These are phyloP conservation scores for Taiozyma sp. DNA, from an alignment of 1,139 yeast genomes.

Conservation along the genomic window DNA sequence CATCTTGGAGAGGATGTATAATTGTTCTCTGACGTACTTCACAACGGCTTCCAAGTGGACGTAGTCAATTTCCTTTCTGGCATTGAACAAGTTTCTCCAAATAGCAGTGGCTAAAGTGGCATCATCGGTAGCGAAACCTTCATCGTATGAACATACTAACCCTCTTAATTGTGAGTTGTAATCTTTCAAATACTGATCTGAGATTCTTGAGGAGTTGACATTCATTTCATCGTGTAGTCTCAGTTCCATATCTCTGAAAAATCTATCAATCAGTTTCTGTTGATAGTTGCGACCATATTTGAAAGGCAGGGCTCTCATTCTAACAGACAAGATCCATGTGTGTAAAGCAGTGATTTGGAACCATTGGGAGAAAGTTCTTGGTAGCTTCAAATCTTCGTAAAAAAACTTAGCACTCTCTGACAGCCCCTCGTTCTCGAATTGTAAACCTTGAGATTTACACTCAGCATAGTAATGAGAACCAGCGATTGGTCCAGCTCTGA, in stretches of 20 bases:
- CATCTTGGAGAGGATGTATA: conserved; percentile 79
- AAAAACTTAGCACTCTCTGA: conserved; percentile 64
- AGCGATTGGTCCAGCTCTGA: conserved; percentile 92
- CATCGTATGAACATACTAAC: conserved; percentile 85
- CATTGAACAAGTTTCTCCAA: conserved; percentile 90
- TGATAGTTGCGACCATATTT: conserved; percentile 87
- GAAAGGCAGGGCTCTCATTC: conserved; percentile 96
- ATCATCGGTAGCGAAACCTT: conserved; percentile 81
- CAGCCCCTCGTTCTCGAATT: conserved; percentile 64
- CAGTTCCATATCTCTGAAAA: conserved; percentile 85
- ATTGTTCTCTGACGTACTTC: conserved; percentile 82
- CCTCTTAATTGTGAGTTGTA: conserved; percentile 91
- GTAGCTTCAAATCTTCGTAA: conserved; percentile 77
- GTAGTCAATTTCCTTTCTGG: conserved; percentile 76
- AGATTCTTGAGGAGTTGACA: conserved; percentile 76
- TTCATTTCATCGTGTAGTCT: conserved; percentile 83
- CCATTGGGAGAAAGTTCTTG: conserved; percentile 90
- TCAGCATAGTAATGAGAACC: conserved; percentile 84
- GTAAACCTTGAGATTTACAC: conserved; percentile 82
- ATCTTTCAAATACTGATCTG: conserved; percentile 84
- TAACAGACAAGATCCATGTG: conserved; percentile 87
- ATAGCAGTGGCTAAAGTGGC: conserved; percentile 82
- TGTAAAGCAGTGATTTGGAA: conserved; percentile 88
- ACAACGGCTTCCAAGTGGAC: conserved; percentile 84
- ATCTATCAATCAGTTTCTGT: conserved; percentile 84